phyloP scores from a whole-genome alignment of 2,329 filamentous ascomycete genomes.

The Sporothrix globosa region DNA sequence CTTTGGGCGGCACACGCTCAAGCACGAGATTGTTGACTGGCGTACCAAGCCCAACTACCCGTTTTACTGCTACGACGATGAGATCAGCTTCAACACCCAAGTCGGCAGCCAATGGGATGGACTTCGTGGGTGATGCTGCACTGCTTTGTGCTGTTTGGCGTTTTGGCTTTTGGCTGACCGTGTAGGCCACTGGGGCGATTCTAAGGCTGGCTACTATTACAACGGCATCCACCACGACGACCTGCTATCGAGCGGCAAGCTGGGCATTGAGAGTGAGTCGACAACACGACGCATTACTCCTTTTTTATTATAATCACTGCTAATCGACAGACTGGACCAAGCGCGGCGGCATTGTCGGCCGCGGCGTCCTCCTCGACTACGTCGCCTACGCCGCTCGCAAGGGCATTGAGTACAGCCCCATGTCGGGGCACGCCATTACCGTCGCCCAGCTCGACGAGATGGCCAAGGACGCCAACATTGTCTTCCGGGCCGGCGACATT shows the following conservation, averaged over 20 bases:
- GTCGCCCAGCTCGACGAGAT: constrained; percentile 60
- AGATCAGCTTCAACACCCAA: constrained; percentile 33
- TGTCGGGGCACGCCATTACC: constrained; percentile 58
- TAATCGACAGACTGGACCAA: constrained; percentile 31
- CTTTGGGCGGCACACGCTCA: constrained; percentile 58
- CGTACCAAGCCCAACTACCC: constrained; percentile 27
- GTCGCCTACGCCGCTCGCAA: constrained; percentile 53
- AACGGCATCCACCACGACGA: constrained; percentile 45
- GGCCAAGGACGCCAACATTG: constrained; percentile 62
- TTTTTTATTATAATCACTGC: no score
- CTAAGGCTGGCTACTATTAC: constrained; percentile 35
- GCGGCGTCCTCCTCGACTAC: constrained; percentile 62
- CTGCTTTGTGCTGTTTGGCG: constrained; percentile 41
- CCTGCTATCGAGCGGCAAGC: constrained; percentile 38
- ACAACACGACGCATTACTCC: no score
- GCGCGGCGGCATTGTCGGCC: constrained; percentile 55
- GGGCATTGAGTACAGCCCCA: constrained; percentile 55
- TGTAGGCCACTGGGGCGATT: constrained; percentile 32
- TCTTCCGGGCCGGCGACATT: constrained; percentile 67
- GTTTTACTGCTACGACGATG: constrained; percentile 33
- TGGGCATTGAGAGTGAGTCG: constrained; percentile 45
- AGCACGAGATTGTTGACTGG: constrained; percentile 40
- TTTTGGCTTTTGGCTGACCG: constrained; percentile 39
- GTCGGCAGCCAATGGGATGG: constrained; percentile 62
- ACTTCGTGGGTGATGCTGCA: constrained; percentile 51